These are phyloP conservation scores for Castanea mollissima DNA, from an alignment of 306 rosid genomes.

Conservation along the genomic window DNA sequence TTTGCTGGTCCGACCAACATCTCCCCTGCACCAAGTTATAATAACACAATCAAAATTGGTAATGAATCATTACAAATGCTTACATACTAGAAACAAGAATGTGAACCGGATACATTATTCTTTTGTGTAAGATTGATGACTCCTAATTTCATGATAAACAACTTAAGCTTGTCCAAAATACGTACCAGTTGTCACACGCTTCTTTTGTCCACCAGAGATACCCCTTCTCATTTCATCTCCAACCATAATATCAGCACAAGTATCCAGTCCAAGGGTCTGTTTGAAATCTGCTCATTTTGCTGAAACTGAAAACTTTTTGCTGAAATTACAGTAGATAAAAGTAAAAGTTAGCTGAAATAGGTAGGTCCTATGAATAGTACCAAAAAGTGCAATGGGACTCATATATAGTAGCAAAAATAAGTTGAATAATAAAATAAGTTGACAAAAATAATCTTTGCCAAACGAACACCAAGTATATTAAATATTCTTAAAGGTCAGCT, in stretches of 20 bases:
- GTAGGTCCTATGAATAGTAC: accelerated
- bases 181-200: conserved; percentile 55
- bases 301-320: no score
- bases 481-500: neutral
- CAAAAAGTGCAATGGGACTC: accelerated
- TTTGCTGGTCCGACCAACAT: conserved; percentile 88
- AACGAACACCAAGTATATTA: conserved; percentile 11
- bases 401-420: no score
- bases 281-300: accelerated
- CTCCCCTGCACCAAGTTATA: conserved; percentile 57
- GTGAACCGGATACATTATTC: neutral
- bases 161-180: neutral
- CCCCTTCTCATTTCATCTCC: conserved; percentile 57
- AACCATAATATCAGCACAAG: conserved; percentile 50
- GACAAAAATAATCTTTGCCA: no score
- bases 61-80: neutral
- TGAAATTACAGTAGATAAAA: no score
- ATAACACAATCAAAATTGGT: neutral
- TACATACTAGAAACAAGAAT: neutral
- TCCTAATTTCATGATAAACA: neutral
- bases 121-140: neutral
- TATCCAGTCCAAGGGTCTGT: conserved; percentile 29
- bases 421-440: no score
- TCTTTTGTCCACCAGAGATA: conserved; percentile 64
- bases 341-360: no score